phyloP scores from a whole-genome alignment of 1,139 yeast genomes.

The Arxiozyma bovina region DNA sequence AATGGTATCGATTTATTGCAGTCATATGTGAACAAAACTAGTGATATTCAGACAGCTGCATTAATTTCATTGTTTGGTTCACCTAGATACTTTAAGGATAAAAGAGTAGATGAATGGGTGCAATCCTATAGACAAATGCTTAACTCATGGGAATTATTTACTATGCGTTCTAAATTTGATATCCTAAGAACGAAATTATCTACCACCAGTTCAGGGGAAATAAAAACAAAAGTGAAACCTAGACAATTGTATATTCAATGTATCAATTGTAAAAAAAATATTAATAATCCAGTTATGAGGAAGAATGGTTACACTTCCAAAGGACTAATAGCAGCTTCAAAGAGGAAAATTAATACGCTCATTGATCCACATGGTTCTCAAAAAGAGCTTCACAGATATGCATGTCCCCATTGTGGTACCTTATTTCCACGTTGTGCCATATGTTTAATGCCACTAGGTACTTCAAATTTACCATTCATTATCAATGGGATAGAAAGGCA shows the following conservation, averaged over 20 bases:
- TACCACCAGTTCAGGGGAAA: slow-evolving; percentile 40
- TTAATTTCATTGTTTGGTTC: slow-evolving; percentile 70
- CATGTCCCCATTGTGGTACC: slow-evolving; percentile 81
- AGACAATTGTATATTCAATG: slow-evolving; percentile 78
- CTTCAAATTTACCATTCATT: slow-evolving; percentile 38
- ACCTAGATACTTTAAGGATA: slow-evolving; percentile 71
- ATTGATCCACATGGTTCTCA: not conserved
- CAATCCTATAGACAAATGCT: slow-evolving; percentile 63
- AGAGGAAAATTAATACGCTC: slow-evolving; percentile 2
- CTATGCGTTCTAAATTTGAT: slow-evolving; percentile 74
- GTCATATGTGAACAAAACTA: slow-evolving; percentile 78
- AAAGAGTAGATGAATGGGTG: slow-evolving; percentile 68
- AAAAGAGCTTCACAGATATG: slow-evolving; percentile 28
- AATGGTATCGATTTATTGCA: slow-evolving; percentile 74
- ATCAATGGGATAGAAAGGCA: slow-evolving; percentile 22
- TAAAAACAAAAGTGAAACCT: slow-evolving; percentile 47
- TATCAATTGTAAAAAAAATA: slow-evolving; percentile 66
- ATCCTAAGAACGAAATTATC: slow-evolving; percentile 66
- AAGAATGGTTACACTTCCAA: not conserved
- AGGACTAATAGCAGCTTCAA: not conserved
- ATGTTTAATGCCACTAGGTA: slow-evolving; percentile 74
- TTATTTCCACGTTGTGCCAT: slow-evolving; percentile 90
- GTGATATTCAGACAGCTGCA: slow-evolving; percentile 91
- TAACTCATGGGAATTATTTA: slow-evolving; percentile 78
- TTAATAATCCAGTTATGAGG: slow-evolving; percentile 32